Percentiles rank a stretch among this genome's conserved stretches.
phyloP scores from a whole-genome alignment of 257 asterid species.

The Solanum pimpinellifolium region DNA sequence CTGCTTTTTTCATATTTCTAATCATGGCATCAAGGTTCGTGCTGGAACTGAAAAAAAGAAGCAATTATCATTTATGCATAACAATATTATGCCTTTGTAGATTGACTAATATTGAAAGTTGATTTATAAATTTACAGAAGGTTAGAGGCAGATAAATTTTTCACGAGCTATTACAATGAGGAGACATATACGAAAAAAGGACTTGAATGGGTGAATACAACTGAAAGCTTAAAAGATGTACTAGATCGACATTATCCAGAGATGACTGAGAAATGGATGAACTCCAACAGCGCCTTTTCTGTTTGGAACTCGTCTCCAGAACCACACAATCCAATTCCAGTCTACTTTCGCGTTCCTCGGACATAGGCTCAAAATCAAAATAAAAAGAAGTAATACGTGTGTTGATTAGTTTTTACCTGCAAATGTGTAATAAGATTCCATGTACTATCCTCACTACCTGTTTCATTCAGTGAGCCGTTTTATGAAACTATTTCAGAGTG shows the following conservation, averaged over 20 bases:
- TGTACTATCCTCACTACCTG: background rate
- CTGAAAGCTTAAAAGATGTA: constrained; percentile 46
- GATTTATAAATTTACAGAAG: constrained; percentile 19
- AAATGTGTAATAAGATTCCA: background rate
- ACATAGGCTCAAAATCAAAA: background rate
- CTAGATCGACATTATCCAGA: constrained; percentile 47
- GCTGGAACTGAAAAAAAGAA: background rate
- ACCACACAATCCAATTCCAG: constrained; percentile 29
- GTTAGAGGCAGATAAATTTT: constrained; percentile 43
- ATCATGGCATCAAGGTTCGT: constrained; percentile 49
- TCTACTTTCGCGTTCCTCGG: constrained; percentile 36
- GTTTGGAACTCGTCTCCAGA: constrained; percentile 50
- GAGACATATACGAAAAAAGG: constrained; percentile 49
- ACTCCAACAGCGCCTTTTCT: constrained; percentile 45
- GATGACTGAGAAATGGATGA: constrained; percentile 55
- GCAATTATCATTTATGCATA: background rate
- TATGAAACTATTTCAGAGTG: background rate
- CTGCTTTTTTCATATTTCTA: constrained; percentile 48
- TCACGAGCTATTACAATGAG: constrained; percentile 47
- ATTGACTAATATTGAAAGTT: background rate
- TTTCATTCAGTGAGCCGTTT: background rate
- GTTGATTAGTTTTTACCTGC: background rate
- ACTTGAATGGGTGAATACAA: constrained; percentile 51
- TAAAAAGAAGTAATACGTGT: background rate
- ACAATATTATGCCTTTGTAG: background rate